A percentile compares a stretch with the other conserved stretches of the same genome.
Conservation (phyloP, 257 asterid genomes). For the Parsonsia alboflavescens region DNA sequence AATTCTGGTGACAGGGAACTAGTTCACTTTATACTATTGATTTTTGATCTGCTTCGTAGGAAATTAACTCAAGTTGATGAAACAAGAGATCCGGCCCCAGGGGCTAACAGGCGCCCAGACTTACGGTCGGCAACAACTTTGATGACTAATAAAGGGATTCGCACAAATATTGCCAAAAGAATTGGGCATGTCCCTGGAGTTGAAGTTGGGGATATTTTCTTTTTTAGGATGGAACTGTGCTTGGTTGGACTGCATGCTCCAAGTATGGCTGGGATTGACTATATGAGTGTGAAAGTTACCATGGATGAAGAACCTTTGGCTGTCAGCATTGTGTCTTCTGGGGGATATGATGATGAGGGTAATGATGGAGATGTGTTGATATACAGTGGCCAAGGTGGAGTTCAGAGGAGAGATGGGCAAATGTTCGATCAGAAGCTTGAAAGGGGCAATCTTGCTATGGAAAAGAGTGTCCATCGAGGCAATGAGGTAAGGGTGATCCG, state of each 20-base stretch:
- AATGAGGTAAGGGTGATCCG: conserved; percentile 54
- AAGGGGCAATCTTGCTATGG: conserved; percentile 50
- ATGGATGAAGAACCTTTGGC: conserved; percentile 83
- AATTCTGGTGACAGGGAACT: conserved; percentile 55
- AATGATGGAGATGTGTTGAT: conserved; percentile 61
- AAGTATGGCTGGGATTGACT: conserved; percentile 93
- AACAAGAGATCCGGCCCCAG: conserved; percentile 37
- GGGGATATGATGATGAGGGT: conserved; percentile 86
- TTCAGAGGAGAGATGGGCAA: conserved; percentile 63
- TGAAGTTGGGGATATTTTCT: conserved; percentile 86
- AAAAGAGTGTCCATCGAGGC: conserved; percentile 38
- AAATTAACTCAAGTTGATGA: conserved; percentile 63
- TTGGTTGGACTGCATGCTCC: conserved; percentile 80
- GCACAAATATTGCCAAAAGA: conserved; percentile 59
- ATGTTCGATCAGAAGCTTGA: conserved; percentile 85
- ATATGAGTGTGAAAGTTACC: conserved; percentile 52
- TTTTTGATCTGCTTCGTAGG: conserved; percentile 54
- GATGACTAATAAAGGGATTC: conserved; percentile 62
- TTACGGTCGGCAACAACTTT: conserved; percentile 45
- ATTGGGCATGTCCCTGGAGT: conserved; percentile 75
- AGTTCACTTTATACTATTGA: conserved; percentile 46
- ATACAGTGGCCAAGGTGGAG: conserved; percentile 90
- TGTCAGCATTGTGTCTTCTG: conserved; percentile 86
- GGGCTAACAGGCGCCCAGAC: conserved; percentile 64
- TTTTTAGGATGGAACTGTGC: conserved; percentile 86